Evolutionary conservation across 2,329 filamentous ascomycete species (phyloP).

Genomic region (Fusarium globosum): DNA sequence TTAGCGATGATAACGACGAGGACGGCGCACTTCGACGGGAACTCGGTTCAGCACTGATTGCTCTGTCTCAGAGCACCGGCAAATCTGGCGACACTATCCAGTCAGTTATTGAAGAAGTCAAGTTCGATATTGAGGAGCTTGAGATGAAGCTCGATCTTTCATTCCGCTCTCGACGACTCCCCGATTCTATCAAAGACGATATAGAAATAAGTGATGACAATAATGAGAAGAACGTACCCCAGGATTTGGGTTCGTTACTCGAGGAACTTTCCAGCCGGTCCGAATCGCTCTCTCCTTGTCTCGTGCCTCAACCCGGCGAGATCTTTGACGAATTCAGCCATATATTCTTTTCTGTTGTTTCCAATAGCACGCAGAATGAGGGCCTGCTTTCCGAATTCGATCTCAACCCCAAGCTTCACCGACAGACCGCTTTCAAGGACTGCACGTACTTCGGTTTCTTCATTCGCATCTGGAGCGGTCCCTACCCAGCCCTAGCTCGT

Average conservation of each 20-base stretch:
- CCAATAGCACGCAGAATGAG: constrained; percentile 54
- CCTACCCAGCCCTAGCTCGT: constrained; percentile 75
- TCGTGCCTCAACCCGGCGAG: constrained; percentile 61
- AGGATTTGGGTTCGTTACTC: constrained; percentile 55
- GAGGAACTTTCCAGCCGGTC: constrained; percentile 52
- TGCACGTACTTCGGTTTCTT: constrained; percentile 82
- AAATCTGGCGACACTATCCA: constrained; percentile 72
- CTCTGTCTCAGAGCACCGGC: constrained; percentile 69
- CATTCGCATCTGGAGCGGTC: constrained; percentile 77
- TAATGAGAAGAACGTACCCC: constrained; percentile 44
- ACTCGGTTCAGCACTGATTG: constrained; percentile 74
- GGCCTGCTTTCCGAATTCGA: constrained; percentile 63
- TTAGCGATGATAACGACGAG: constrained; percentile 65
- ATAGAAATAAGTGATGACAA: constrained; percentile 48
- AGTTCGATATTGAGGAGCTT: constrained; percentile 78
- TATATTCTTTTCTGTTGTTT: constrained; percentile 66
- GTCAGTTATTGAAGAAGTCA: constrained; percentile 72
- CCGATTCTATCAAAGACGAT: constrained; percentile 62
- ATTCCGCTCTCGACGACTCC: constrained; percentile 67
- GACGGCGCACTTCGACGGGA: constrained; percentile 69
- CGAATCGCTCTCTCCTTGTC: constrained; percentile 60
- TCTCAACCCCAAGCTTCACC: constrained; percentile 64
- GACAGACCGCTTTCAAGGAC: constrained; percentile 65
- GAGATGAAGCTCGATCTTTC: constrained; percentile 80
- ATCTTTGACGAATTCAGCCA: constrained; percentile 69